phyloP scores from a whole-genome alignment of 1,284 basidiomycete species.

The Blastosporella zonata region DNA sequence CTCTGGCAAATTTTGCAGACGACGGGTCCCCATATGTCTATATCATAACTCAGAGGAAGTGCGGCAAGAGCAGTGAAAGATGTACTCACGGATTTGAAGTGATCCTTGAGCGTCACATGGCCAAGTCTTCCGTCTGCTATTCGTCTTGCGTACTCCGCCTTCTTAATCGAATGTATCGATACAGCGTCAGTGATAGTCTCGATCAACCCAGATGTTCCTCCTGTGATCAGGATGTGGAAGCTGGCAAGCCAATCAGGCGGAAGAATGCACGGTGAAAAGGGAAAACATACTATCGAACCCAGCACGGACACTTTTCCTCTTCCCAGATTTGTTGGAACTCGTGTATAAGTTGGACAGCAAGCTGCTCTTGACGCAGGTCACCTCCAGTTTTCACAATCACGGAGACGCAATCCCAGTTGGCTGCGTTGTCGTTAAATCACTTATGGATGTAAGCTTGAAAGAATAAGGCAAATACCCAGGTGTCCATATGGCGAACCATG shows the following conservation, averaged over 20 bases:
- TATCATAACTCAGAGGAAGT: not conserved
- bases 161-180: slow-evolving; percentile 99
- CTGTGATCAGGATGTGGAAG: slow-evolving; percentile 90
- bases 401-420: slow-evolving; percentile 84
- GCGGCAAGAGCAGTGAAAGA: not conserved
- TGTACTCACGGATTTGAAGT: slow-evolving; percentile 75
- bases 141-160: slow-evolving; percentile 91
- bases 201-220: slow-evolving; percentile 88
- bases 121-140: slow-evolving; percentile 78
- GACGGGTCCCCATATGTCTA: slow-evolving; percentile 90
- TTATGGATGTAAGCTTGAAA: slow-evolving; percentile 27
- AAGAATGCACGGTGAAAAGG: not conserved
- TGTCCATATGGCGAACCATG: slow-evolving; percentile 95
- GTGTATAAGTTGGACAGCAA: slow-evolving; percentile 93
- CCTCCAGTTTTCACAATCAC: slow-evolving; percentile 99
- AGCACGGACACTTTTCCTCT: slow-evolving; percentile 87
- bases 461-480: slow-evolving; percentile 51
- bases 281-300: slow-evolving; percentile 79
- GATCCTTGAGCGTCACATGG: slow-evolving; percentile 85
- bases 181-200: slow-evolving; percentile 97
- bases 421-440: slow-evolving; percentile 29
- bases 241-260: slow-evolving; percentile 27
- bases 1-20: slow-evolving; percentile 81
- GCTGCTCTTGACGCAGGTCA: slow-evolving; percentile 95
- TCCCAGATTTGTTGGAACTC: slow-evolving; percentile 95